Percentiles rank a stretch among this genome's conserved stretches.
These are phyloP conservation scores for Myxozyma neotropica DNA, from an alignment of 805 yeast genomes.

Conservation along the genomic window DNA sequence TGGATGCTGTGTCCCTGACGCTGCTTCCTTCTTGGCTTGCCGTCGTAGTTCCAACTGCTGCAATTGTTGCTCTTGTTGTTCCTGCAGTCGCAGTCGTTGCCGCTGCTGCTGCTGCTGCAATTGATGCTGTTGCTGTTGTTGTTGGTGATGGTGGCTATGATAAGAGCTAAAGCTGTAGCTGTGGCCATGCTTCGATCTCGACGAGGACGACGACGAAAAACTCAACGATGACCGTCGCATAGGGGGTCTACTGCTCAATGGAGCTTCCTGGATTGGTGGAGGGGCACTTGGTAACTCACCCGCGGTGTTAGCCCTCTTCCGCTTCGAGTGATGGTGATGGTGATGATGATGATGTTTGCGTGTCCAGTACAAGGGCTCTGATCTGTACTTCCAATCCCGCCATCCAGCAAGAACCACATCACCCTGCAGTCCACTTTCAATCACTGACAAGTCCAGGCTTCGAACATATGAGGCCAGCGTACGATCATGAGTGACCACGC, in stretches of 20 bases:
- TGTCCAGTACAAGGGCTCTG: constrained; percentile 53
- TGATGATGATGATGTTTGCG: constrained; percentile 28
- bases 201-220: constrained; percentile 6
- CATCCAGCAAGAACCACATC: constrained; percentile 63
- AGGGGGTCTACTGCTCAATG: background rate
- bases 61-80: background rate
- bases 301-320: constrained; percentile 5
- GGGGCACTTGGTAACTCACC: background rate
- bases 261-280: background rate
- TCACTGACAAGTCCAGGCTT: constrained; percentile 58
- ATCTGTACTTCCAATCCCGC: constrained; percentile 87
- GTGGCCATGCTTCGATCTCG: background rate
- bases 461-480: constrained; percentile 60
- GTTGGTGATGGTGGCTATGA: constrained; percentile 1
- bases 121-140: background rate
- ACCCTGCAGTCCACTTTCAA: constrained; percentile 37
- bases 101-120: background rate
- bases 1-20: constrained; percentile 41
- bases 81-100: background rate
- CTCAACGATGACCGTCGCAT: constrained; percentile 2
- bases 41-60: no score
- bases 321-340: constrained; percentile 35
- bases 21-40: background rate
- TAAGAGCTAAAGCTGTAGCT: background rate
- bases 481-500: constrained; percentile 60